These are phyloP conservation scores for Ogataea saltuana DNA, from an alignment of 805 yeast species.

Conservation along the genomic window DNA sequence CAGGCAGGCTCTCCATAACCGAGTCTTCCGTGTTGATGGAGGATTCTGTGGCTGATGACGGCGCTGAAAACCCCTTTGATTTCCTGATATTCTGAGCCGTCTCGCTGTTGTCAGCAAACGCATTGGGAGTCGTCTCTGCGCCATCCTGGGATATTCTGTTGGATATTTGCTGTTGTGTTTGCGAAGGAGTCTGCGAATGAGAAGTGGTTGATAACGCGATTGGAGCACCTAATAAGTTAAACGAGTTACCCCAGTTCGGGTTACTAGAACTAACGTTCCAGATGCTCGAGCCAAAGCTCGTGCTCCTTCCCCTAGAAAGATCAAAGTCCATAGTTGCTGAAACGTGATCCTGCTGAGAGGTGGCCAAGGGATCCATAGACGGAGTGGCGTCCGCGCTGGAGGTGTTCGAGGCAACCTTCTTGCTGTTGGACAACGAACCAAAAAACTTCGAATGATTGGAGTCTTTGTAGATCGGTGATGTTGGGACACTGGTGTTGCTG, in stretches of 20 bases:
- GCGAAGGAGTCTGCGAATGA: conserved; percentile 7
- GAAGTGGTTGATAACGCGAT: conserved; percentile 14
- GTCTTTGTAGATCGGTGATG: conserved; percentile 25
- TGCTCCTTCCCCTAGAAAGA: conserved; percentile 33
- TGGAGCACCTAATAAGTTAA: conserved; percentile 16
- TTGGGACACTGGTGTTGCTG: conserved; percentile 20
- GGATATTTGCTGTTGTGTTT: conserved; percentile 1
- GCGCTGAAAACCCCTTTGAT: conserved; percentile 4
- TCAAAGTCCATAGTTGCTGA: conserved; percentile 17
- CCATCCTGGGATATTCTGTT: conserved; percentile 1
- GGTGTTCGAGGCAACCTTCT: conserved; percentile 16
- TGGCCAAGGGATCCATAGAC: conserved; percentile 11
- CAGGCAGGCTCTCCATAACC: conserved; percentile 10
- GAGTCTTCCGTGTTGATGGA: conserved; percentile 31
- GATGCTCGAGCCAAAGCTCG: conserved; percentile 38
- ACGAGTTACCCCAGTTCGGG: conserved; percentile 21
- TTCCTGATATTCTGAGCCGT: not conserved
- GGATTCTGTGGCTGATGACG: conserved; percentile 13
- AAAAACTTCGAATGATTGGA: conserved; percentile 23
- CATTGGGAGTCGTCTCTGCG: conserved; percentile 6
- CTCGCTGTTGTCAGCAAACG: conserved; percentile 4
- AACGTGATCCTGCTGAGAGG: conserved; percentile 8
- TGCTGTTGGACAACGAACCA: conserved; percentile 17
- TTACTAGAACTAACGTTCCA: conserved; percentile 31
- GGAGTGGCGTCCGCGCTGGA: conserved; percentile 13